A percentile compares a stretch with the other conserved stretches of the same genome.
phyloP scores from a whole-genome alignment of 345 rosid genomes.

The Moringa oleifera region DNA sequence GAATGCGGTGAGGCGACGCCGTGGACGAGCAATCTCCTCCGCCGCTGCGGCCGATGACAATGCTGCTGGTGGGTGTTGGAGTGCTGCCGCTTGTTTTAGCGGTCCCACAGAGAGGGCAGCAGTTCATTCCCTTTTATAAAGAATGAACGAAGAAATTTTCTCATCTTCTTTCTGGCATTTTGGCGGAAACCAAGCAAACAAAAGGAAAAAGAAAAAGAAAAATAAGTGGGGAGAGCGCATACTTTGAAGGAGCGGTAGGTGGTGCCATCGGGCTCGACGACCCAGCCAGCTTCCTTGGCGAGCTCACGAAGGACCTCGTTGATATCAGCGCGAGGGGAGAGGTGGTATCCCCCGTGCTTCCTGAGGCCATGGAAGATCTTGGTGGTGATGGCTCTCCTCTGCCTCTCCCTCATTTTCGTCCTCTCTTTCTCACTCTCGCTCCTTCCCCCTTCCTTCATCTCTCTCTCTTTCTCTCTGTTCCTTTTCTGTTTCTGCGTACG shows the following conservation, averaged over 20 bases:
- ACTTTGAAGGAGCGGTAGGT: conserved; percentile 32
- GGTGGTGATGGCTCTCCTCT: conserved; percentile 44
- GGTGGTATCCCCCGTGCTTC: conserved; percentile 38
- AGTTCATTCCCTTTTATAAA: conserved; percentile 18
- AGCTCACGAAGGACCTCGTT: conserved; percentile 44
- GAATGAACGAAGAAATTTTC: not conserved
- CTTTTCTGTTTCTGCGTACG: not conserved
- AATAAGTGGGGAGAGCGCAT: not conserved
- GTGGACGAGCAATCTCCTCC: conserved; percentile 33
- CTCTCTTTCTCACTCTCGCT: conserved; percentile 47
- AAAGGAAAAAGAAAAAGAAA: not conserved
- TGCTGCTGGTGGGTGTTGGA: conserved; percentile 29
- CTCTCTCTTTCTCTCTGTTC: not conserved
- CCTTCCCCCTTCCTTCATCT: conserved; percentile 15
- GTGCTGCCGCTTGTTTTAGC: conserved; percentile 18
- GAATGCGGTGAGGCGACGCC: conserved; percentile 23
- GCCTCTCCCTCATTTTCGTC: conserved; percentile 47
- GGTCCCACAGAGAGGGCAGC: conserved; percentile 34
- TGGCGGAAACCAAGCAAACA: too few relatives aligned
- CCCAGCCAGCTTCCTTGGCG: conserved; percentile 52
- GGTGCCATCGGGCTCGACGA: conserved; percentile 45
- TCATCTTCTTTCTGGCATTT: not conserved
- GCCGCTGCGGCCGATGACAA: conserved; percentile 16
- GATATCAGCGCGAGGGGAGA: conserved; percentile 44
- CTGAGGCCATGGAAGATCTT: conserved; percentile 45